These are phyloP conservation scores for Saccharomycopsis selenospora DNA, from an alignment of 805 yeast species.

Conservation along the genomic window DNA sequence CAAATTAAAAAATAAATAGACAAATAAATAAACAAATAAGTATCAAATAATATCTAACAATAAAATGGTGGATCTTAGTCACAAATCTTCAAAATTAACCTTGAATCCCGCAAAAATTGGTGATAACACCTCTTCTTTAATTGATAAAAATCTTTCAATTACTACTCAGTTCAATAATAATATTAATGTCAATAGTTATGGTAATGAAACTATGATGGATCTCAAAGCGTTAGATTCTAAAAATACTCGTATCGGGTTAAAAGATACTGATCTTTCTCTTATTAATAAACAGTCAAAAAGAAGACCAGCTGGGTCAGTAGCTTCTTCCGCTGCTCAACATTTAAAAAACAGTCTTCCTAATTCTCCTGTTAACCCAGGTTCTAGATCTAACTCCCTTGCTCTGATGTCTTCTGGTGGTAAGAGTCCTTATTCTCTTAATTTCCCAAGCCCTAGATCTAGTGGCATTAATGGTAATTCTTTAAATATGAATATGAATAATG, in stretches of 20 bases:
- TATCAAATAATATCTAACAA: too few relatives aligned
- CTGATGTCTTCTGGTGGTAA: constrained; percentile 7
- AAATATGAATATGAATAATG: neutral
- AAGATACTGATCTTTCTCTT: constrained; percentile 18
- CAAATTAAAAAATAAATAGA: too few relatives aligned
- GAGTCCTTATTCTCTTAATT: neutral
- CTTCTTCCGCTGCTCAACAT: constrained; percentile 19
- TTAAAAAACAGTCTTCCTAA: constrained; percentile 9
- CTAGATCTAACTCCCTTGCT: constrained; percentile 9
- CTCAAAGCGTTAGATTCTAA: constrained; percentile 12
- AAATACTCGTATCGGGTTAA: constrained; percentile 8
- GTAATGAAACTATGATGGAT: constrained; percentile 5
- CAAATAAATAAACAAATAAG: too few relatives aligned
- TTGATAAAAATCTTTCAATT: neutral
- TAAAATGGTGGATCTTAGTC: constrained; percentile 2
- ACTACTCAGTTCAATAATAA: neutral
- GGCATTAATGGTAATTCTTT: neutral
- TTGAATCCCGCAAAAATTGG: neutral
- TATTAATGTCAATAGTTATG: neutral
- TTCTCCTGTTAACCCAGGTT: constrained; percentile 6
- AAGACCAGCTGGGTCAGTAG: constrained; percentile 20
- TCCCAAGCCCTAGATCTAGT: neutral
- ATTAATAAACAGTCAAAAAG: constrained; percentile 16
- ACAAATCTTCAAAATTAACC: neutral
- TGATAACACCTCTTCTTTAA: neutral